Evolutionary conservation across 192 early-diverging fungal species (phyloP).

Genomic region (Entophlyctis luteolus): DNA sequence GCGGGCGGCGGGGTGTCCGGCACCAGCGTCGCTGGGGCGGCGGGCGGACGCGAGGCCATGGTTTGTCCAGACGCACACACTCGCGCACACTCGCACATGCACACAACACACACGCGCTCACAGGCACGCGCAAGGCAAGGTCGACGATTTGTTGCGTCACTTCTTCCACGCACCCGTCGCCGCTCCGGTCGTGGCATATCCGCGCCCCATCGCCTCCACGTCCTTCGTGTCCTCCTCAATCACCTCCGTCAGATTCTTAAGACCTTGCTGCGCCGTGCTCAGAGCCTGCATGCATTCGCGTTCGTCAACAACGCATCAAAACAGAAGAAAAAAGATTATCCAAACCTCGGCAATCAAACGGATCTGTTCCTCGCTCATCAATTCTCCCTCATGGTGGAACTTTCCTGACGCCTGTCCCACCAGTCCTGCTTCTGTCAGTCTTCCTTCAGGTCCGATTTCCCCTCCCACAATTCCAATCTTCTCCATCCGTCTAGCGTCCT

Average conservation of each 20-base stretch:
- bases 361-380: conserved; percentile 13
- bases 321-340: not conserved
- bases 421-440: conserved; percentile 35
- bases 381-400: conserved; percentile 39
- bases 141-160: too few species aligned
- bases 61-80: too few species aligned
- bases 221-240: conserved; percentile 58
- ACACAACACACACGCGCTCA: too few species aligned
- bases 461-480: conserved; percentile 28
- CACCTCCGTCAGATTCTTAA: conserved; percentile 63
- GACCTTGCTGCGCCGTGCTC: conserved; percentile 61
- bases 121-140: too few species aligned
- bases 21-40: not conserved
- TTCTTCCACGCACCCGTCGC: too few species aligned
- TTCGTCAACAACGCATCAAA: conserved; percentile 20
- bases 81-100: too few species aligned
- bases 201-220: conserved; percentile 24
- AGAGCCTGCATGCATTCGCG: conserved; percentile 26
- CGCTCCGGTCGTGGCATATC: conserved; percentile 39
- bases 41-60: too few species aligned
- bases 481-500: conserved; percentile 46
- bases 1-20: not conserved
- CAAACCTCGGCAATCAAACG: conserved; percentile 7
- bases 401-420: conserved; percentile 51
- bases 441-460: conserved; percentile 38